phyloP scores from a whole-genome alignment of 345 rosid species.

The Passiflora organensis region DNA sequence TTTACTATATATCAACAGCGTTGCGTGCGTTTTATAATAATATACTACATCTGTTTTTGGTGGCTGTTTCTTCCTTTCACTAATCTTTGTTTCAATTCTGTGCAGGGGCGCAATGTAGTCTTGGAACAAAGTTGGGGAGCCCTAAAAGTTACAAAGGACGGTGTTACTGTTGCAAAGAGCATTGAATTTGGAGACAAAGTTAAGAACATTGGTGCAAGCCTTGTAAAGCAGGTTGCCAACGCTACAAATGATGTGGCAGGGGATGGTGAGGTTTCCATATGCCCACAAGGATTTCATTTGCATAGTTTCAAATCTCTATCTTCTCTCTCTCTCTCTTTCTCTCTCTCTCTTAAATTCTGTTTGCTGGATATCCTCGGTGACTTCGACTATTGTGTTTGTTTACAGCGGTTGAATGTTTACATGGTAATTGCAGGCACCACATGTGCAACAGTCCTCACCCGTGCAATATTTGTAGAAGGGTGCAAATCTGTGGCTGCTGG shows the following conservation, averaged over 20 bases:
- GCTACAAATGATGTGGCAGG: slow-evolving; percentile 31
- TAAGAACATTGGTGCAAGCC: slow-evolving; percentile 26
- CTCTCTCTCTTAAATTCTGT: no score
- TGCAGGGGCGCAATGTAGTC: slow-evolving; percentile 26
- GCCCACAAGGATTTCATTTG: neutral
- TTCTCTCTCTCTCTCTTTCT: no score
- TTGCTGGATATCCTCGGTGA: no score
- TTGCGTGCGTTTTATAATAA: no score
- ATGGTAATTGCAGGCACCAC: slow-evolving; percentile 22
- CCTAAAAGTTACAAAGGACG: slow-evolving; percentile 28
- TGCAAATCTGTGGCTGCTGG: slow-evolving; percentile 31
- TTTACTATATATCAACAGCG: no score
- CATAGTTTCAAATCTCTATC: no score
- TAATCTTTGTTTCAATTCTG: neutral
- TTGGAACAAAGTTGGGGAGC: slow-evolving; percentile 26
- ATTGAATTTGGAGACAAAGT: slow-evolving; percentile 22
- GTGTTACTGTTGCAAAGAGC: slow-evolving; percentile 30
- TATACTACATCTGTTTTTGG: no score
- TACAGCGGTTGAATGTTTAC: neutral
- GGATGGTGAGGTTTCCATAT: slow-evolving; percentile 21
- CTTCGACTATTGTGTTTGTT: neutral
- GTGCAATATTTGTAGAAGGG: slow-evolving; percentile 19
- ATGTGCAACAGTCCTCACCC: slow-evolving; percentile 25
- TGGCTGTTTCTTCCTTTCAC: neutral
- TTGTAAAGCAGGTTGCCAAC: slow-evolving; percentile 30